Evolutionary conservation across 352 stramenopile genomes (phyloP).

Genomic region (Pythium scleroteichum): DNA sequence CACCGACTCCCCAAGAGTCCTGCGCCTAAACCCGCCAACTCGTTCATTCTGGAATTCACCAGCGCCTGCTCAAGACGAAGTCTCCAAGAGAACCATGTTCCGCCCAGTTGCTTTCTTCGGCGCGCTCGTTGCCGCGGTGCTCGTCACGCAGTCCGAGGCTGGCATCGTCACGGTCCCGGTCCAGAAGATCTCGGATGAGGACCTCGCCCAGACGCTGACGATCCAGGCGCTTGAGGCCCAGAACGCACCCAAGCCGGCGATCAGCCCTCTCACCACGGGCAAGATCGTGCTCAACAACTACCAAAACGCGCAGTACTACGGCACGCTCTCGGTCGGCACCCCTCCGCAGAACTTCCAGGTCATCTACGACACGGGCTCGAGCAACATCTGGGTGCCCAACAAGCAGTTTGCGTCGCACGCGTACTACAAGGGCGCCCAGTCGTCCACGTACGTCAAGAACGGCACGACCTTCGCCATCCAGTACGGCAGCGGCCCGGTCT

Average conservation of each 20-base stretch:
- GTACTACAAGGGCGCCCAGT: slow-evolving; percentile 88
- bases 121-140: slow-evolving; percentile 16
- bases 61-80: not conserved
- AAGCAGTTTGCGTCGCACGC: slow-evolving; percentile 57
- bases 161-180: slow-evolving; percentile 64
- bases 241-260: slow-evolving; percentile 1
- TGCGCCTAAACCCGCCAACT: no score
- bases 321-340: slow-evolving; percentile 86
- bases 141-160: slow-evolving; percentile 12
- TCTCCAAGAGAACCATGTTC: slow-evolving; percentile 16
- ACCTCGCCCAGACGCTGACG: slow-evolving; percentile 56
- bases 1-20: no score
- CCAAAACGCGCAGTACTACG: slow-evolving; percentile 96
- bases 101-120: slow-evolving; percentile 27
- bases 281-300: slow-evolving; percentile 86
- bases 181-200: slow-evolving; percentile 57
- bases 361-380: slow-evolving; percentile 96
- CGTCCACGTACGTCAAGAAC: slow-evolving; percentile 87
- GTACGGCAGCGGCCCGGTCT: slow-evolving; percentile 93
- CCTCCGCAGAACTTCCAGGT: slow-evolving; percentile 92
- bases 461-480: slow-evolving; percentile 93
- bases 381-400: slow-evolving; percentile 95
- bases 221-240: slow-evolving; percentile 40
- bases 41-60: slow-evolving; percentile 5
- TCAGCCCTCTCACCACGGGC: slow-evolving; percentile 24